Evolutionary conservation across 352 stramenopile species (phyloP).

Genomic region (Pythium sukuiense): DNA sequence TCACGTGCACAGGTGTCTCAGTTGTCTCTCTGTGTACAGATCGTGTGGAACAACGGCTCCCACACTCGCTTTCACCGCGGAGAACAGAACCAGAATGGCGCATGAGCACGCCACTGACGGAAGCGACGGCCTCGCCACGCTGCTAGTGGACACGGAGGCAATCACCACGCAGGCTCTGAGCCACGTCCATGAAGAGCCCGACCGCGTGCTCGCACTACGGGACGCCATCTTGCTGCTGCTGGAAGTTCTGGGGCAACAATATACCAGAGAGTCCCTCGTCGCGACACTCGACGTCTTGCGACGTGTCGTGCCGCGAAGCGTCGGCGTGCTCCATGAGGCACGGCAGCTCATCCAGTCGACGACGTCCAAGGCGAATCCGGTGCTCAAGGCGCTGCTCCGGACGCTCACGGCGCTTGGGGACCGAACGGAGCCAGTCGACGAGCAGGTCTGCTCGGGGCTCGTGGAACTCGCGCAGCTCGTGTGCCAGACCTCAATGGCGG

Average conservation of each 20-base stretch:
- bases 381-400: slow-evolving; percentile 54
- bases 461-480: slow-evolving; percentile 48
- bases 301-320: slow-evolving; percentile 19
- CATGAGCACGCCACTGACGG: not conserved
- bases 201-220: slow-evolving; percentile 24
- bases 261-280: slow-evolving; percentile 3
- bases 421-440: slow-evolving; percentile 24
- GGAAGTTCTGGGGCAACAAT: slow-evolving; percentile 15
- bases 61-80: not conserved
- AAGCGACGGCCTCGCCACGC: not conserved
- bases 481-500: slow-evolving; percentile 59
- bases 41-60: not conserved
- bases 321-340: slow-evolving; percentile 20
- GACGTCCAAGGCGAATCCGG: slow-evolving; percentile 21
- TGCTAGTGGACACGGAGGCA: slow-evolving; percentile 24
- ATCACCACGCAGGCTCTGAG: slow-evolving; percentile 7
- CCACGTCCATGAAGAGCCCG: slow-evolving; percentile 15
- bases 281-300: slow-evolving; percentile 6
- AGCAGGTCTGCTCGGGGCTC: slow-evolving; percentile 35
- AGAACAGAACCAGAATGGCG: slow-evolving; percentile 6
- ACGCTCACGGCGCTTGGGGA: slow-evolving; percentile 43
- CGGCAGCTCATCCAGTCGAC: slow-evolving; percentile 17
- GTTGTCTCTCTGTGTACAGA: not conserved
- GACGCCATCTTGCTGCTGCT: slow-evolving; percentile 24
- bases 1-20: not conserved